Base-by-base conservation (phyloP, 202 grass and related monocot species). In the Sporobolus alterniflorus region DNA sequence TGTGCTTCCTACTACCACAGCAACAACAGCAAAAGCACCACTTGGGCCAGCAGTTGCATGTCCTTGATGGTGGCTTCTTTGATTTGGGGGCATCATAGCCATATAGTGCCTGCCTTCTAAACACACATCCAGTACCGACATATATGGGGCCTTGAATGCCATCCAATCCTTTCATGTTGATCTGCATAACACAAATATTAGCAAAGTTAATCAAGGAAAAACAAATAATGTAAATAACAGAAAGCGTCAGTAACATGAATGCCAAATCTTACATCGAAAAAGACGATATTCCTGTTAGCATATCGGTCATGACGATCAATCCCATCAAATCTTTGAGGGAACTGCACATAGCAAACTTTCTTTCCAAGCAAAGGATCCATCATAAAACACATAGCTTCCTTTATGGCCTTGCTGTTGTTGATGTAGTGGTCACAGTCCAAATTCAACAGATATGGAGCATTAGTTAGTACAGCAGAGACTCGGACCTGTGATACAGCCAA, bases 81-180 rank as follows among this genome's bases (percentile, higher is more conserved):
- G 89, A 78, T 86, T 97, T 97, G 7, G 94, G 94, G 44, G 91
- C 94, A 89, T 97, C 94, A 71, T 94, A 97, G 67, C 94, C 94
- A 56, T 97, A 97, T 28, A 97, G 48, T 15, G 94, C 87, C 67
- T 94, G 94, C 75, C 94, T 97, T 86, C 91, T 92, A 55, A 97
- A 97, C 26, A 91, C 89, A 72, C 94, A 97, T 86, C 94, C 94
- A 33, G 94, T 97, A 15, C 94, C 94, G 0, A 97, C 94, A 13
- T 97, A 97, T 60, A 97, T 97, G 54, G 94, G 94, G 25, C 94
- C 94, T 92, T 97, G 94, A 91, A 97, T 92, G 32, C 94, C 94
- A 88, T 97, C 94, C 91, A 97, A 83, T 91, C 94, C 94, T 90
- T 97, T 97, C 94, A 97, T 97, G 94, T 97, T 97, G 74, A 97